Base-by-base conservation (phyloP, 352 stramenopile species). In the Globisporangium abappressorium region DNA sequence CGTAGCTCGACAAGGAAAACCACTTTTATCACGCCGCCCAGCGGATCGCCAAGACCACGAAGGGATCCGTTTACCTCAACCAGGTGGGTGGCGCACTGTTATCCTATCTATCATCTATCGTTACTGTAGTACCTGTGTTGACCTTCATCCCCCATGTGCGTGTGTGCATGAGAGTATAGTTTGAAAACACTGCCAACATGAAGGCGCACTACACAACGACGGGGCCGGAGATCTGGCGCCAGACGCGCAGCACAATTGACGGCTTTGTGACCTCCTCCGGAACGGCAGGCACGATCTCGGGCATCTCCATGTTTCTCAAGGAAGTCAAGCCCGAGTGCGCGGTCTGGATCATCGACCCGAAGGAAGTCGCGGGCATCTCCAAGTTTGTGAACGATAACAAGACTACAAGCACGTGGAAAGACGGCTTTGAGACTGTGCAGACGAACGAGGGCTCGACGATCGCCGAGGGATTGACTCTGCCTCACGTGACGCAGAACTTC, bases 381-480 rank as follows among this genome's bases (percentile, higher is more conserved):
- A 91, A 78, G 49, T 94, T 91, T 38, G 73, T 94, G 53, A 94
- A 94, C 70, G 86, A 87, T n/a, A 69, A 72, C 2, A 64, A 76
- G 62, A 70, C 68, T 5, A 92, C 81, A 11, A 87, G 77, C 38
- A 66, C 82, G 5, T 82, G 97, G 57, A 93, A 98, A 72, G 79
- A 88, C 26, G 94, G 96, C 38, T 97, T 93, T 20, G 85, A 96
- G 34, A 80, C 98, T n/a, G 77, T 98, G 2, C 89, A 79, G 0
- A 90, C 90, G 34, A 84, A 85, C 0, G 81, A 86, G 55, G 94
- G 76, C 63, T 85, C 63, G 71, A 98, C 89, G 74, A 98, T 94
- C 58, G 97, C 97, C 51, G 95, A 99, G 78, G 97, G 97, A 26
- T 95, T 99, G 55, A 96, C 92, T 8, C 85, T 97, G 5, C 82